Evolutionary conservation across 169 alveolate genomes (phyloP), one percentile per base, ranked within the genome.

Genomic region (Babesia ovis): DNA sequence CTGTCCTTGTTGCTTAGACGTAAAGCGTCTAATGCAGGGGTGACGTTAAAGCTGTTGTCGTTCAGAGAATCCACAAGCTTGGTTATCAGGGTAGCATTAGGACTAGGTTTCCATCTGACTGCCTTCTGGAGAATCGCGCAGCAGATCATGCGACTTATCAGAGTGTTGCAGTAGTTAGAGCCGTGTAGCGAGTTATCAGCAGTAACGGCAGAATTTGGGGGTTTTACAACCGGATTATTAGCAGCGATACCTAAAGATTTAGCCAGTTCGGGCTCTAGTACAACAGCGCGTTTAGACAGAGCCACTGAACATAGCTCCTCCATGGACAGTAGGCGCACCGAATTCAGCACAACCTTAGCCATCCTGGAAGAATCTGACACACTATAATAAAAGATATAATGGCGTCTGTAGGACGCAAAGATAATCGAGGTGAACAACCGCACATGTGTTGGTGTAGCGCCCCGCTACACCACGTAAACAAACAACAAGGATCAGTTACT

Each of bases 271-370:
- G 83, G 68, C 50, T 81, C 84, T 14, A 81, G 54, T 4, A 68
- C 68, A 16, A 81, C 57, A 5, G 42, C 31, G 53, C 75, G 72
- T 41, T 71, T 81, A 20, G 84, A 41, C 50, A 81, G 39, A 2
- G 83, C 89, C 48, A 81, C 73, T 43, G 71, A 53, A 39, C 71
- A 81, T 27, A 81, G 50, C 59, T 81, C 89, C 50, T 81, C 89
- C 68, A 71, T 70, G 39, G 86, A 79, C n/a, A 79, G 58, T 31
- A 79, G 41, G 6, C 74, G 72, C 34, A 54, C 73, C 58, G 74
- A 48, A 60, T 79, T 74, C 39, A 79, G 60, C 56, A 56, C 62
- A 34, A 79, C 56, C 57, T 46, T 57, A 9, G 82, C 68, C 86
- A 79, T 79, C 29, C 14, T 67, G 45, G 32, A 45, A 39, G 46